Conservation (phyloP, 371 early-diverging fungal species). For the Mortierella sp. region DNA sequence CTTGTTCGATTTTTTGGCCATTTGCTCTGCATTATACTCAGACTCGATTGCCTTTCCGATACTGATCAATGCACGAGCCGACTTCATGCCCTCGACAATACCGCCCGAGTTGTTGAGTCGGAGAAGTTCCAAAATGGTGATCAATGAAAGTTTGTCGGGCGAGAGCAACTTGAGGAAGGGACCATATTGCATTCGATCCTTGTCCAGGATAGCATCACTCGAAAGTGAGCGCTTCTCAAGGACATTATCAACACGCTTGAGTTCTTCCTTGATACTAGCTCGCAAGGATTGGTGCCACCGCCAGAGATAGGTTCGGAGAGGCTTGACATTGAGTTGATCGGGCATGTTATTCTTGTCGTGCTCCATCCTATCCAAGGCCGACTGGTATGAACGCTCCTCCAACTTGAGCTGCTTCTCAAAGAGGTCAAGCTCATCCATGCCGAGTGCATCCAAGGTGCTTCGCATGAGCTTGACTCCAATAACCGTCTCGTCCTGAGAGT, state of each 20-base stretch:
- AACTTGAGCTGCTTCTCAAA: constrained; percentile 85
- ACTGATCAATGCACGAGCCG: constrained; percentile 67
- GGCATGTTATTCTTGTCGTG: constrained; percentile 62
- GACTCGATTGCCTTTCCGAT: constrained; percentile 86
- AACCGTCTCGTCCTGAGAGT: constrained; percentile 67
- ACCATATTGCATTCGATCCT: constrained; percentile 64
- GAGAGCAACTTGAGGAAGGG: constrained; percentile 79
- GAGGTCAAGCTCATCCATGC: constrained; percentile 61
- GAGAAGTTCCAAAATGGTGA: constrained; percentile 85
- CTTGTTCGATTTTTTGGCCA: constrained; percentile 73
- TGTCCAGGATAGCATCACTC: constrained; percentile 28
- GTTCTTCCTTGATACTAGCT: constrained; percentile 73
- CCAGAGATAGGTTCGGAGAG: constrained; percentile 69
- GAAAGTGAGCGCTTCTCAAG: constrained; percentile 25
- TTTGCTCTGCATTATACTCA: constrained; percentile 85
- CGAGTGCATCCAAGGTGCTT: constrained; percentile 72
- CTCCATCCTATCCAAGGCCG: constrained; percentile 80
- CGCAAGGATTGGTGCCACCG: constrained; percentile 82
- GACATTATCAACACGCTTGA: constrained; percentile 58
- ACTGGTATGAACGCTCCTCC: constrained; percentile 85
- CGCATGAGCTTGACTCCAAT: constrained; percentile 84
- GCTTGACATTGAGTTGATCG: constrained; percentile 62
- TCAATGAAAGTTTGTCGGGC: constrained; percentile 83
- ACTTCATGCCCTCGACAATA: constrained; percentile 71
- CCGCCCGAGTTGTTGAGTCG: constrained; percentile 71